These are phyloP conservation scores for Pilasporangium apinafurcum DNA, from an alignment of 352 stramenopile species.

Conservation along the genomic window DNA sequence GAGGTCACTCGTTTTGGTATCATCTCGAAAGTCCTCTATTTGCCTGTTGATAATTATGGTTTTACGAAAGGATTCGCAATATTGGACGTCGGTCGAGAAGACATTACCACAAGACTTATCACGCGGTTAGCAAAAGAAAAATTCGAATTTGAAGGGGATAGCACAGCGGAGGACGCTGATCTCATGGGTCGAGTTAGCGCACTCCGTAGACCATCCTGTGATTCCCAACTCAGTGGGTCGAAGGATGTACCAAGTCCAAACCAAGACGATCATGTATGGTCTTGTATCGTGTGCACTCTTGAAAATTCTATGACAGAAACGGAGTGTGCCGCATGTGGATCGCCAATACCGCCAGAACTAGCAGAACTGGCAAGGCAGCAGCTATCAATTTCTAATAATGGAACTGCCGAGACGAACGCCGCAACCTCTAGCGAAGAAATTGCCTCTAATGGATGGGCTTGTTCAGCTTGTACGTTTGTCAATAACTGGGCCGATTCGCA, in stretches of 20 bases:
- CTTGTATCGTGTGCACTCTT: slow-evolving; percentile 57
- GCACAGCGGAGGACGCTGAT: slow-evolving; percentile 36
- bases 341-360: slow-evolving; percentile 42
- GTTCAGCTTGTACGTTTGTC: slow-evolving; percentile 55
- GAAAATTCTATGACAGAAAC: slow-evolving; percentile 53
- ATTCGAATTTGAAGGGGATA: slow-evolving; percentile 56
- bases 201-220: too few species aligned
- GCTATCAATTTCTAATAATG: not conserved
- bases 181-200: slow-evolving; percentile 27
- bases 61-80: slow-evolving; percentile 52
- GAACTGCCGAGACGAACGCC: not conserved
- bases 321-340: slow-evolving; percentile 62
- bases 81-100: slow-evolving; percentile 56
- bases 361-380: slow-evolving; percentile 12
- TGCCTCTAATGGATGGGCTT: slow-evolving; percentile 34
- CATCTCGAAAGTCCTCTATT: slow-evolving; percentile 43
- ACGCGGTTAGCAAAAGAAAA: slow-evolving; percentile 32
- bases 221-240: not conserved
- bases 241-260: not conserved
- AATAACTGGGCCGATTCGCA: slow-evolving; percentile 45
- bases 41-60: slow-evolving; percentile 42
- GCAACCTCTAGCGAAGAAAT: not conserved
- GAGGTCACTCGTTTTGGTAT: slow-evolving; percentile 60
- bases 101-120: slow-evolving; percentile 53
- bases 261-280: slow-evolving; percentile 37